Conservation (phyloP, 805 yeast species). For the Myxozyma neotropica region DNA sequence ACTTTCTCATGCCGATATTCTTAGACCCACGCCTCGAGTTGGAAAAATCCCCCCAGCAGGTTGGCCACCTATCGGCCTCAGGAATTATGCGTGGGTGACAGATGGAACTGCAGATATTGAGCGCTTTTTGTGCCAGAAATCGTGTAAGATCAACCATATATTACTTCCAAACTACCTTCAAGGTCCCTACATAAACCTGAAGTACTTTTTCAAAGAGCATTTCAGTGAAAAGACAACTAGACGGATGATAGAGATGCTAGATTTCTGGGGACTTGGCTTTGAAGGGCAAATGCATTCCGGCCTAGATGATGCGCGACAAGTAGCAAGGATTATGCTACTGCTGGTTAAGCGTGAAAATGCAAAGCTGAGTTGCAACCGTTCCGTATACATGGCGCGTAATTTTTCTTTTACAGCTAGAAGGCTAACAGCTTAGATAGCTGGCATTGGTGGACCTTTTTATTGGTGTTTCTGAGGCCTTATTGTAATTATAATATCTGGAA, state of each 20-base stretch:
- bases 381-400: slow-evolving; percentile 13
- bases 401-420: slow-evolving; percentile 14
- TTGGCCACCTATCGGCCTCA: neutral
- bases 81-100: slow-evolving; percentile 28
- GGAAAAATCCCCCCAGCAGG: slow-evolving; percentile 8
- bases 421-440: neutral
- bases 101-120: slow-evolving; percentile 33
- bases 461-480: neutral
- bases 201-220: slow-evolving; percentile 11
- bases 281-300: slow-evolving; percentile 13
- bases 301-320: slow-evolving; percentile 16
- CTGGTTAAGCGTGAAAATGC: neutral
- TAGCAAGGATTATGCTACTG: slow-evolving; percentile 9
- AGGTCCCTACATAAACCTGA: slow-evolving; percentile 30
- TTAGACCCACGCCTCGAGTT: slow-evolving; percentile 12
- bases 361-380: slow-evolving; percentile 11
- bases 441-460: too few species aligned
- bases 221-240: neutral
- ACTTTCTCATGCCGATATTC: slow-evolving; percentile 13
- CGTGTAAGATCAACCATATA: slow-evolving; percentile 22
- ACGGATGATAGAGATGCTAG: slow-evolving; percentile 26
- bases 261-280: slow-evolving; percentile 14
- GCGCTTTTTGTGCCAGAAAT: slow-evolving; percentile 25
- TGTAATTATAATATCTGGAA: neutral
- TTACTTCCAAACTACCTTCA: slow-evolving; percentile 23